Percentiles rank a stretch among this genome's conserved stretches.
These are phyloP conservation scores for Manihot esculenta DNA, from an alignment of 441 rosid species.

Conservation along the genomic window DNA sequence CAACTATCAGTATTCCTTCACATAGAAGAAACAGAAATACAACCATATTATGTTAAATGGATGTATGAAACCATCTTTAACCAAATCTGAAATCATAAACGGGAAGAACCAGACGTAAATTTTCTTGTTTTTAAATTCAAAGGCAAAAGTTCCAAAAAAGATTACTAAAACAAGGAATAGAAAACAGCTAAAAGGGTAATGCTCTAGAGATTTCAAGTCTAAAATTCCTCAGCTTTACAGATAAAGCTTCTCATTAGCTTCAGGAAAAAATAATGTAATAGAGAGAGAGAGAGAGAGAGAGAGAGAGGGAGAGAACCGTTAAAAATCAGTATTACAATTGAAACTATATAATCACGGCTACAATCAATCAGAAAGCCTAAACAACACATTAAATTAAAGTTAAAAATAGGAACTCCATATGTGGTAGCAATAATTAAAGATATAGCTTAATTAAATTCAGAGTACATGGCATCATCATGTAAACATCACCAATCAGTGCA, in stretches of 20 bases:
- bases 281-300: too few relatives aligned
- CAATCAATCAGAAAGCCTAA: not conserved
- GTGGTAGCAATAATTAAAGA: not conserved
- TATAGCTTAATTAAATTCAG: not conserved
- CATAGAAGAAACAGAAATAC: not conserved
- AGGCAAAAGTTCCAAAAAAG: not conserved
- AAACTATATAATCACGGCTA: not conserved
- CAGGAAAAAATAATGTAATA: too few relatives aligned
- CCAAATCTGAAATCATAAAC: not conserved
- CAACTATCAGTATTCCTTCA: not conserved
- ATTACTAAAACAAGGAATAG: too few relatives aligned
- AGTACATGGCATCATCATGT: not conserved
- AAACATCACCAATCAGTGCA: not conserved
- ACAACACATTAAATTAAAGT: not conserved
- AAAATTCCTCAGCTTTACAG: too few relatives aligned
- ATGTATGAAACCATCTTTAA: constrained; percentile 6
- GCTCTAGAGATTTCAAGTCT: too few relatives aligned
- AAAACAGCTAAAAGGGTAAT: too few relatives aligned
- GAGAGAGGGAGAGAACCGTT: too few relatives aligned
- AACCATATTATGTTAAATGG: not conserved
- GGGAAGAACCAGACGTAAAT: not conserved
- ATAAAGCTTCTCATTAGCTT: too few relatives aligned
- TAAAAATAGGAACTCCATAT: not conserved
- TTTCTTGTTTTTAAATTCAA: not conserved
- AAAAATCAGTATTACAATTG: not conserved